Evolutionary conservation across 2,329 filamentous ascomycete genomes (phyloP).

Genomic region (Aaosphaeria arxii): DNA sequence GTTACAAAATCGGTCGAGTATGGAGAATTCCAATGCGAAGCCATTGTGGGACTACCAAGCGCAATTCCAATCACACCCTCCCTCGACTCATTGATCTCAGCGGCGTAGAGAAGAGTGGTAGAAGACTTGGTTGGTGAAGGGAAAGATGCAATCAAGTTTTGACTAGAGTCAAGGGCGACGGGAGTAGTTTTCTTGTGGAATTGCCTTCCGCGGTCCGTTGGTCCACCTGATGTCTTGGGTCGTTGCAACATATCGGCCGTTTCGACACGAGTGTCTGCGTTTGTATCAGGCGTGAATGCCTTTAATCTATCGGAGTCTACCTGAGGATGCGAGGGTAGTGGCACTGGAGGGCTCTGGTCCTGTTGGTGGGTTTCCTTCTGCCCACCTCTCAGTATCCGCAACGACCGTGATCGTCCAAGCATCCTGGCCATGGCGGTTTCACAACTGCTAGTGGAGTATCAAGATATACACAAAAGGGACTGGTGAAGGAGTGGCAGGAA

Average conservation of each 20-base stretch:
- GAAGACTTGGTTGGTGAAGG: constrained; percentile 26
- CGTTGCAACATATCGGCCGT: constrained; percentile 28
- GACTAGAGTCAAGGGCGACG: constrained; percentile 15
- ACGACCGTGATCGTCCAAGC: constrained; percentile 36
- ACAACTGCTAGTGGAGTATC: constrained; percentile 31
- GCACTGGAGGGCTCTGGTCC: constrained; percentile 18
- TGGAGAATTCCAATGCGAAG: constrained; percentile 25
- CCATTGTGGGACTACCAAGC: constrained; percentile 36
- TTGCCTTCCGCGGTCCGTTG: constrained; percentile 28
- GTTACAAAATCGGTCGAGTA: constrained; percentile 15
- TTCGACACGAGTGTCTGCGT: constrained; percentile 21
- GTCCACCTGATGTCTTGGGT: constrained; percentile 33
- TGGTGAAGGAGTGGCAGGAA: constrained; percentile 8
- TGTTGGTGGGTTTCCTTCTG: constrained; percentile 29
- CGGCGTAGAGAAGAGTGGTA: constrained; percentile 27
- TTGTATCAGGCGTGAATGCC: constrained; percentile 23
- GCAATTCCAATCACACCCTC: constrained; percentile 39
- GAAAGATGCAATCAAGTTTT: constrained; percentile 22
- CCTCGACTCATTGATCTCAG: constrained; percentile 21
- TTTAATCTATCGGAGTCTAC: constrained; percentile 31
- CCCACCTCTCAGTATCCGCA: constrained; percentile 32
- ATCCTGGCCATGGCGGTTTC: constrained; percentile 39
- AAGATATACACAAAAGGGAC: constrained; percentile 21
- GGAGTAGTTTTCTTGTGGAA: constrained; percentile 36
- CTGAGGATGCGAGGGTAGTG: constrained; percentile 17